phyloP scores from a whole-genome alignment of 2,329 filamentous ascomycete genomes.

The Ophiostoma fasciatum region DNA sequence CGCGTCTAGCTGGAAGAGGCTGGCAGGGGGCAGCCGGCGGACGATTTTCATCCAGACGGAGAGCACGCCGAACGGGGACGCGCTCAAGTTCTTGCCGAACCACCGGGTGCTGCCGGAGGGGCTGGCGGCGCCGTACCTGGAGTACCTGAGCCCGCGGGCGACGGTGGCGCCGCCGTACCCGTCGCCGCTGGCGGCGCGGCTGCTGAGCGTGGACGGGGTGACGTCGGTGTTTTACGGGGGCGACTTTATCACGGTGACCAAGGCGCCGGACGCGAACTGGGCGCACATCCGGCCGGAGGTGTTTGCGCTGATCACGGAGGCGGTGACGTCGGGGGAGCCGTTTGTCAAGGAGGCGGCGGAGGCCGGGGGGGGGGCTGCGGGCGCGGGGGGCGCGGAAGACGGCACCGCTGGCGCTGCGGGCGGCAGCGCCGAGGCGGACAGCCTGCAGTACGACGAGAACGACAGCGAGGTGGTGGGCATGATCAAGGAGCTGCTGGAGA shows the following conservation, averaged over 20 bases:
- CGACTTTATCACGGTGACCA: constrained; percentile 96
- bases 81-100: constrained; percentile 92
- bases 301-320: constrained; percentile 88
- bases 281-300: constrained; percentile 90
- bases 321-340: constrained; percentile 66
- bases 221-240: constrained; percentile 84
- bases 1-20: too few relatives aligned
- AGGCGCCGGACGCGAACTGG: constrained; percentile 79
- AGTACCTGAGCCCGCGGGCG: constrained; percentile 79
- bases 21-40: constrained; percentile 35
- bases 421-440: constrained; percentile 36
- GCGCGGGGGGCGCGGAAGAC: constrained; percentile 14
- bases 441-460: constrained; percentile 70
- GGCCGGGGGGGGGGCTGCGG: constrained; percentile 32
- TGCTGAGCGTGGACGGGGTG: constrained; percentile 92
- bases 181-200: constrained; percentile 75
- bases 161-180: constrained; percentile 81
- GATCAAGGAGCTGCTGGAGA: constrained; percentile 97
- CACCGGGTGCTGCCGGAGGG: constrained; percentile 65
- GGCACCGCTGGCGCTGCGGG: constrained; percentile 8
- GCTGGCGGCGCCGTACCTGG: constrained; percentile 64
- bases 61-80: constrained; percentile 84
- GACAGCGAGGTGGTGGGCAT: constrained; percentile 92
- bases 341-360: constrained; percentile 54
- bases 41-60: constrained; percentile 98